phyloP scores from a whole-genome alignment of 2,329 filamentous ascomycete species.

The Lachnellula cervina region DNA sequence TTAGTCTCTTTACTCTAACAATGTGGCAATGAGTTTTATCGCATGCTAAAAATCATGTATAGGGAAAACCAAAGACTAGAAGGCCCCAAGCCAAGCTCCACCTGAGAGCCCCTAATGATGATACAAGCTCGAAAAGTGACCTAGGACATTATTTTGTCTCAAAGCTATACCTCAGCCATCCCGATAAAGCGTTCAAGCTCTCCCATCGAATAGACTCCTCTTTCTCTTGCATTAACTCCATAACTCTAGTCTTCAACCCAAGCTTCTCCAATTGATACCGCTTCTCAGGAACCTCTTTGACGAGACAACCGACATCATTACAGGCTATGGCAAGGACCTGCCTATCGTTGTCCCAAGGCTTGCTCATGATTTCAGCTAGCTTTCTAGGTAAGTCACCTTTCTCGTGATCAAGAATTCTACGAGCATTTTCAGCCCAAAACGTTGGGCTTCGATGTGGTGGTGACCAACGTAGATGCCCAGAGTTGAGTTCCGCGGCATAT shows the following conservation, averaged over 20 bases:
- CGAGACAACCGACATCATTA: constrained; percentile 66
- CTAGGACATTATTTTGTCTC: constrained; percentile 35
- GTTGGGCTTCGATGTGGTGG: constrained; percentile 65
- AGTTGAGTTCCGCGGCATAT: constrained; percentile 61
- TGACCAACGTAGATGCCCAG: constrained; percentile 70
- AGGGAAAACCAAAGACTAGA: neutral
- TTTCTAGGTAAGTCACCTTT: constrained; percentile 61
- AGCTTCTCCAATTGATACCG: constrained; percentile 60
- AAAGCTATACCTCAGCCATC: constrained; percentile 70
- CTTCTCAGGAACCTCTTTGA: constrained; percentile 68
- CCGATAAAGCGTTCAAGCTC: constrained; percentile 66
- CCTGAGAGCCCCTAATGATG: constrained; percentile 9
- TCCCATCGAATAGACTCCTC: constrained; percentile 71
- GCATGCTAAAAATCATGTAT: neutral
- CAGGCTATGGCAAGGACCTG: constrained; percentile 69
- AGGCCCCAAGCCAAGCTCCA: neutral
- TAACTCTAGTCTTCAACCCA: constrained; percentile 63
- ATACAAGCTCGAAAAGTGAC: constrained; percentile 14
- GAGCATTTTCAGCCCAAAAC: constrained; percentile 71
- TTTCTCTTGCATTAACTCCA: constrained; percentile 67
- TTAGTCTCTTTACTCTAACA: no score
- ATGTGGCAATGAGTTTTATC: no score
- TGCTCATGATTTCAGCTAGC: constrained; percentile 61
- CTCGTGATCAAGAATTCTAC: constrained; percentile 62
- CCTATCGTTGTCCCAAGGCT: constrained; percentile 66